Conservation (phyloP, 805 yeast genomes). For the Yarrowia porcina region DNA sequence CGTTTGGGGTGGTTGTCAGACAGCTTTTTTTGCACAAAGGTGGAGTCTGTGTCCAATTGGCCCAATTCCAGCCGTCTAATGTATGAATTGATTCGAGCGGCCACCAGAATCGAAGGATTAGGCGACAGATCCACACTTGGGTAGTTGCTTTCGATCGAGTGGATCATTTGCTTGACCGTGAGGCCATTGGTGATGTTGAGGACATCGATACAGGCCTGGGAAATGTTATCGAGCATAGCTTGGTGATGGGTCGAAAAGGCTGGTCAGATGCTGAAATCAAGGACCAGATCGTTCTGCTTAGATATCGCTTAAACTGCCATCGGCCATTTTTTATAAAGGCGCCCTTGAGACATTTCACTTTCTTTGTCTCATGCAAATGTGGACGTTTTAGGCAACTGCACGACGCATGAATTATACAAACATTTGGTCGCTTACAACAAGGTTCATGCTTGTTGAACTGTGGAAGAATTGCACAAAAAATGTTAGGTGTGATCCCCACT, state of each 20-base stretch:
- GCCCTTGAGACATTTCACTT: constrained; percentile 20
- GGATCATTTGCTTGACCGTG: constrained; percentile 25
- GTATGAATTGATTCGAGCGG: constrained; percentile 25
- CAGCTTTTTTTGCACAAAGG: constrained; percentile 23
- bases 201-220: constrained; percentile 22
- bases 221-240: constrained; percentile 16
- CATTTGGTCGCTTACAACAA: constrained; percentile 21
- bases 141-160: constrained; percentile 5
- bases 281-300: constrained; percentile 6
- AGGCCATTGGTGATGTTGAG: constrained; percentile 18
- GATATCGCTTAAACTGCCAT: constrained; percentile 4
- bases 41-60: constrained; percentile 7
- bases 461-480: background rate
- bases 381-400: constrained; percentile 22
- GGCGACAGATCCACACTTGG: constrained; percentile 23
- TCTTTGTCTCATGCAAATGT: constrained; percentile 23
- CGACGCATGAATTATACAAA: constrained; percentile 23
- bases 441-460: background rate
- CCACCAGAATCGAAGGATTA: constrained; percentile 22
- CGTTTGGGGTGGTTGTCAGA: constrained; percentile 27
- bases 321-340: constrained; percentile 20
- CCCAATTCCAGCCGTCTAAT: constrained; percentile 23
- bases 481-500: background rate
- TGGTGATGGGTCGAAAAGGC: background rate
- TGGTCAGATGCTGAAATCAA: background rate